Evolutionary conservation across 129 eudicot species (phyloP).

Genomic region (Centella asiatica): DNA sequence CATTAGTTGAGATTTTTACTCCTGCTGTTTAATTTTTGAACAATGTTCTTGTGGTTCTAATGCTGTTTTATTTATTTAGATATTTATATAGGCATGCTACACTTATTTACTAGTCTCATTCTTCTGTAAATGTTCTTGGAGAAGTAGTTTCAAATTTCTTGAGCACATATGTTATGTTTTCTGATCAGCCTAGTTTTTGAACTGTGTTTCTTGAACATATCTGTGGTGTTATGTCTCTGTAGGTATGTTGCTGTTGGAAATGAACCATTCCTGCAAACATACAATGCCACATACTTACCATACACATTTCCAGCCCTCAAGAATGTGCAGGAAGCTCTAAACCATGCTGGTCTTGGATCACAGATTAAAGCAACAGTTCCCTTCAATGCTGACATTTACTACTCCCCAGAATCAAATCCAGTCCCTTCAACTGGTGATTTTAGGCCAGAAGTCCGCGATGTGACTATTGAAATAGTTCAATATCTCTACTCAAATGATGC

Average conservation of each 20-base stretch:
- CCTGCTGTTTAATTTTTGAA: neutral
- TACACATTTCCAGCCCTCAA: constrained; percentile 67
- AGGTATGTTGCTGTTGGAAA: constrained; percentile 96
- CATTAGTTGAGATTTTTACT: neutral
- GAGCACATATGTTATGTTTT: too few species aligned
- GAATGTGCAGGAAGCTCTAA: constrained; percentile 70
- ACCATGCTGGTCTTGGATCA: constrained; percentile 51
- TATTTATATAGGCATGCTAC: too few species aligned
- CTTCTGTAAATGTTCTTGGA: too few species aligned
- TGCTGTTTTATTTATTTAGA: too few species aligned
- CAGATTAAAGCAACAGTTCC: constrained; percentile 82
- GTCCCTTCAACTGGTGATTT: constrained; percentile 95
- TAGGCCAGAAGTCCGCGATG: constrained; percentile 59
- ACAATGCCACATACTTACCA: constrained; percentile 54
- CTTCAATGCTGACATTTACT: constrained; percentile 81
- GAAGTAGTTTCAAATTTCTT: too few species aligned
- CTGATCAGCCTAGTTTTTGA: too few species aligned
- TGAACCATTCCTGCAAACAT: constrained; percentile 66
- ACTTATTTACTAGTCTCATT: neutral
- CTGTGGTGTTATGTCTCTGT: constrained; percentile 2
- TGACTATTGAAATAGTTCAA: constrained; percentile 48
- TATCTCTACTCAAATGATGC: constrained; percentile 56
- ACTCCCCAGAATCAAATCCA: constrained; percentile 67
- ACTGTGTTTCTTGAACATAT: too few species aligned
- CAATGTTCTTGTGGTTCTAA: neutral